Conservation (phyloP, 345 rosid genomes). For the Tarenaya hassleriana region DNA sequence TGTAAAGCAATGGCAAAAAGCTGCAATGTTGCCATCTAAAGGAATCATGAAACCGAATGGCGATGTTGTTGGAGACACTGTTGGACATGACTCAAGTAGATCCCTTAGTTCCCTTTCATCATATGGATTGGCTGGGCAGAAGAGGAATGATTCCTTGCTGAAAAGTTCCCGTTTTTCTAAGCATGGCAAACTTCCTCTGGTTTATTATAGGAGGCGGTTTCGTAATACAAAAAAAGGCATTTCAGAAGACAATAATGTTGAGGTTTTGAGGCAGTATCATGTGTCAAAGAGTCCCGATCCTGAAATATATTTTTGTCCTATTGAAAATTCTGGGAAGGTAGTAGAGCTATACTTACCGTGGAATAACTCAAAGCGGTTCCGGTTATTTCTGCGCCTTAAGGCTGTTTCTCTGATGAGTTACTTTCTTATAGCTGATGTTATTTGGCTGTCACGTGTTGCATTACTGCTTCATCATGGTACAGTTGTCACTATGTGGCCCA, state of each 20-base stretch:
- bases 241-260: slow-evolving; percentile 17
- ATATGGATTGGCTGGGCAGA: slow-evolving; percentile 30
- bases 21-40: slow-evolving; percentile 26
- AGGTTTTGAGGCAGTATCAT: slow-evolving; percentile 24
- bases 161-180: slow-evolving; percentile 31
- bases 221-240: slow-evolving; percentile 34
- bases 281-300: slow-evolving; percentile 28
- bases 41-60: slow-evolving; percentile 28
- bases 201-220: slow-evolving; percentile 74
- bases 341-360: slow-evolving; percentile 34
- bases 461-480: slow-evolving; percentile 52
- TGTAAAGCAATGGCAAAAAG: slow-evolving; percentile 44
- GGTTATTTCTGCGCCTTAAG: slow-evolving; percentile 34
- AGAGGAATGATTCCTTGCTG: slow-evolving; percentile 30
- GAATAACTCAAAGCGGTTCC: slow-evolving; percentile 31
- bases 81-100: slow-evolving; percentile 25
- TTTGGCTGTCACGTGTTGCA: slow-evolving; percentile 38
- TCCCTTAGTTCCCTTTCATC: slow-evolving; percentile 30
- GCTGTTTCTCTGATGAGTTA: slow-evolving; percentile 30
- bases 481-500: slow-evolving; percentile 56
- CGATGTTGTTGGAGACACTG: slow-evolving; percentile 25
- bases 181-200: slow-evolving; percentile 50
- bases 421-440: slow-evolving; percentile 31
- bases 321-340: slow-evolving; percentile 33
- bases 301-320: slow-evolving; percentile 32